Percentiles rank a stretch among this genome's conserved stretches.
phyloP scores from a whole-genome alignment of 768 basidiomycete species.

The Mycena sanguinolenta region DNA sequence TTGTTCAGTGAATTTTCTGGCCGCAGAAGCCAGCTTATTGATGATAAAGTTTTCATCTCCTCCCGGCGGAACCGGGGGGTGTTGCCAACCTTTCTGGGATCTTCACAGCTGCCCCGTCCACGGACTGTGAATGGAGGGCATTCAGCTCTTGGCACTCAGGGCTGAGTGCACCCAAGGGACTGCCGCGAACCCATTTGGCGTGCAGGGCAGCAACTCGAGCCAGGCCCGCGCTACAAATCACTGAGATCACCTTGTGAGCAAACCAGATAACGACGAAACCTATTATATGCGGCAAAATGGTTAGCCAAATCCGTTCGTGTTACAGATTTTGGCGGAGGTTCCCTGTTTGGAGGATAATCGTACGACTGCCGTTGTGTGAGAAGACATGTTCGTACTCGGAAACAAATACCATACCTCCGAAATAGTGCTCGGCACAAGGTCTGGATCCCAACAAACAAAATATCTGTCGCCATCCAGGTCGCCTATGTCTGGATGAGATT shows the following conservation, averaged over 20 bases:
- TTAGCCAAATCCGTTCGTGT: conserved; percentile 69
- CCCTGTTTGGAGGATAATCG: conserved; percentile 75
- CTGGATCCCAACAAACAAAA: conserved; percentile 79
- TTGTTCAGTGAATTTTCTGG: conserved; percentile 52
- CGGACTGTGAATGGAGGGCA: conserved; percentile 77
- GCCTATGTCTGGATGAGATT: conserved; percentile 37
- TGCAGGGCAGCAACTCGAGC: conserved; percentile 71
- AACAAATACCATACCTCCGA: conserved; percentile 57
- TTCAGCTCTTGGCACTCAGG: conserved; percentile 80
- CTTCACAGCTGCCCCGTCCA: conserved; percentile 73
- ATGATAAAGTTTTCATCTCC: conserved; percentile 61
- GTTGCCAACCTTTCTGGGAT: conserved; percentile 69
- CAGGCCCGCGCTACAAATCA: conserved; percentile 61
- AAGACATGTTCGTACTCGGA: not conserved
- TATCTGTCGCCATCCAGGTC: conserved; percentile 79
- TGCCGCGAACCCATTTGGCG: conserved; percentile 69
- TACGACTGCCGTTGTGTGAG: conserved; percentile 61
- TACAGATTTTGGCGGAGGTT: conserved; percentile 60
- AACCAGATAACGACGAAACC: conserved; percentile 47
- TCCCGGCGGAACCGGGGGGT: conserved; percentile 58
- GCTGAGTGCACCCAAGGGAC: conserved; percentile 69
- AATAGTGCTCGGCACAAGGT: conserved; percentile 67
- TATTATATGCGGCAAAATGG: conserved; percentile 77
- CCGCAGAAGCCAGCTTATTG: conserved; percentile 57
- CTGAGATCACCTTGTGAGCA: not conserved